Evolutionary conservation across 163 green algal genomes (phyloP).

Genomic region (Trebouxia gelatinosa): DNA sequence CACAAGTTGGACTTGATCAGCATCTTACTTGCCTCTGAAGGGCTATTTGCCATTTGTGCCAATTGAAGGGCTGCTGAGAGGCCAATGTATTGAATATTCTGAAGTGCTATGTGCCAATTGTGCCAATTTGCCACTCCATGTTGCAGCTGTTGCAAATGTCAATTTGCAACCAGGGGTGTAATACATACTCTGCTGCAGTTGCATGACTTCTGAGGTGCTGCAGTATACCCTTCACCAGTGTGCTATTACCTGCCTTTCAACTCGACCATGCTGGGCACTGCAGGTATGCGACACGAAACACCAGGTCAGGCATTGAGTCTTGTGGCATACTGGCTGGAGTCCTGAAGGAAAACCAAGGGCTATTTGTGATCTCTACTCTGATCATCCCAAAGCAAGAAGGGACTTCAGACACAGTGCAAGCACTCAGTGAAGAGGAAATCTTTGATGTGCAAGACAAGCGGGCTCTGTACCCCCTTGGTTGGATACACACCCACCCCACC

Average conservation of each 20-base stretch:
- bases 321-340: slow-evolving; percentile 88
- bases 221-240: no score
- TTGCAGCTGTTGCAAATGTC: neutral
- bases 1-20: neutral
- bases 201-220: no score
- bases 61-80: neutral
- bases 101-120: neutral
- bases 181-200: no score
- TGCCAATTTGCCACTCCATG: neutral
- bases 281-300: slow-evolving; percentile 66
- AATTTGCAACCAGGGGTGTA: no score
- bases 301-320: slow-evolving; percentile 79
- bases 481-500: slow-evolving; percentile 97
- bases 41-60: neutral
- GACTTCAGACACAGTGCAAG: slow-evolving; percentile 81
- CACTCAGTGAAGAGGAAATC: slow-evolving; percentile 91
- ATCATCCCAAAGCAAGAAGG: slow-evolving; percentile 94
- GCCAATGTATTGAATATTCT: neutral
- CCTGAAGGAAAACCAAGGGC: slow-evolving; percentile 63
- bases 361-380: slow-evolving; percentile 87
- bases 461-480: slow-evolving; percentile 89
- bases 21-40: neutral
- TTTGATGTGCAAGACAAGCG: slow-evolving; percentile 73
- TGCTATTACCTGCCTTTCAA: neutral
- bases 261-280: neutral